Evolutionary conservation across 169 alveolate genomes (phyloP).

Genomic region (Toxoplasma gondii): DNA sequence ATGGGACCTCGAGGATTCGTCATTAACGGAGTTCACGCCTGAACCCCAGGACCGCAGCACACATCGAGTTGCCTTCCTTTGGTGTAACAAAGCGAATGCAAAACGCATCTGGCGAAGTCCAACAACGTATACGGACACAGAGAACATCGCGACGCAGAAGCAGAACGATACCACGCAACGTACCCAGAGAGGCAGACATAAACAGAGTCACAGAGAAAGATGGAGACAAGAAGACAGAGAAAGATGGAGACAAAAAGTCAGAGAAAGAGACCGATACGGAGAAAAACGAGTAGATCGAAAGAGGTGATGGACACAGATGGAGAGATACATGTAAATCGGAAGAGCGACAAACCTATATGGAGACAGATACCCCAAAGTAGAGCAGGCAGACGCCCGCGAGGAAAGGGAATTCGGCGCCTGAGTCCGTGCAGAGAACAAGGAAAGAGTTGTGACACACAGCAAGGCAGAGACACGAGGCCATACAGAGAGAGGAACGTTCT

Average conservation of each 20-base stretch:
- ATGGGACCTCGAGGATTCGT: conserved; percentile 98
- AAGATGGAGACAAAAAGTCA: not conserved
- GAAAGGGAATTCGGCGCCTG: not conserved
- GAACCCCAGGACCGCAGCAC: not conserved
- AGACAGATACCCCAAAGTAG: too few species aligned
- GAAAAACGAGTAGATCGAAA: not conserved
- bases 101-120: not conserved
- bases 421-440: not conserved
- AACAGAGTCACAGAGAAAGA: too few species aligned
- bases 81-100: not conserved
- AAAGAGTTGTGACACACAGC: not conserved
- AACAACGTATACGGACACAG: not conserved
- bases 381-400: not conserved
- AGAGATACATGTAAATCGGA: too few species aligned
- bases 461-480: not conserved
- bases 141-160: too few species aligned
- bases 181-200: too few species aligned
- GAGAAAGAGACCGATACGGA: not conserved
- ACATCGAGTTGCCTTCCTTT: not conserved
- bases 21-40: conserved; percentile 93
- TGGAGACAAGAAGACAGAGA: not conserved
- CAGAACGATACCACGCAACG: too few species aligned
- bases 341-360: too few species aligned
- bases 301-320: not conserved
- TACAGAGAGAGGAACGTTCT: not conserved